Evolutionary conservation across 495 filamentous ascomycete genomes (phyloP).

Genomic region (Trichoderma erinaceum): DNA sequence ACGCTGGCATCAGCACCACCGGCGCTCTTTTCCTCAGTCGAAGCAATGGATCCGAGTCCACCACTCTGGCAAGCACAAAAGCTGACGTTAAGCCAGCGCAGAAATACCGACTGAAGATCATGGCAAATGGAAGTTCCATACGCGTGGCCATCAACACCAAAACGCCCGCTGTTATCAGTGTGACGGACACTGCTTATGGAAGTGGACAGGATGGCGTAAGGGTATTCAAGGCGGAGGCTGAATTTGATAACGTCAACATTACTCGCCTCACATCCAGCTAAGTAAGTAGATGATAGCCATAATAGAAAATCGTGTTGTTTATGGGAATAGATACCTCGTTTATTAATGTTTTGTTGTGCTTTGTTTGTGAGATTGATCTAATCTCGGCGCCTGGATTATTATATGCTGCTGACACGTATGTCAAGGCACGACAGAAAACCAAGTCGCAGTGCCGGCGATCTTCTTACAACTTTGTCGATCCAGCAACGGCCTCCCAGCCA

Average conservation of each 20-base stretch:
- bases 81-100: not conserved
- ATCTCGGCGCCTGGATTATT: not conserved
- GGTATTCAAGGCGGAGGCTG: not conserved
- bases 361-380: not conserved
- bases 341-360: not conserved
- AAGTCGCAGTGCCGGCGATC: not conserved
- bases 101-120: not conserved
- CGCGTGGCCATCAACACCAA: not conserved
- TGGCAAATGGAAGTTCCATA: slow-evolving; percentile 3
- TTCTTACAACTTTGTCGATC: not conserved
- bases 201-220: slow-evolving; percentile 3
- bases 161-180: not conserved
- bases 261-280: not conserved
- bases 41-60: slow-evolving; percentile 15
- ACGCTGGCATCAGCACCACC: slow-evolving; percentile 20
- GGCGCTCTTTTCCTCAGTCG: slow-evolving; percentile 20
- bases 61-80: not conserved
- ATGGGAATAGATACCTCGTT: too few species aligned
- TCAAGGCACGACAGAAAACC: not conserved
- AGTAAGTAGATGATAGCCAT: not conserved
- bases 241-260: slow-evolving; percentile 10
- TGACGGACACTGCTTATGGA: not conserved
- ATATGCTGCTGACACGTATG: not conserved
- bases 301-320: too few species aligned
- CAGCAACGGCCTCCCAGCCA: not conserved